Conservation (phyloP, 176 grass and related monocot genomes). For the Zea mays region Zm-B73-REFERENCE-NAM-5.0 NC_050099.1:190245501-190246000, state of each 20-base stretch:
- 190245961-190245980: conserved; percentile 45
- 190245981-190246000: conserved; percentile 39
- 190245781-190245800: not conserved
- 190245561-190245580: no score
- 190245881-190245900: no score
- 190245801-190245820: conserved; percentile 14
- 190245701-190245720: conserved; percentile 20
- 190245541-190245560: no score
- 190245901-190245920: no score
- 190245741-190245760: conserved; percentile 50
- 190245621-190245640: not conserved
- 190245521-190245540: no score
- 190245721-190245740: conserved; percentile 46
- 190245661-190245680: conserved; percentile 52
- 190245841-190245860: not conserved
- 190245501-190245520: no score
- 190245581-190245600: not conserved
- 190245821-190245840: not conserved
- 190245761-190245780: conserved; percentile 40
- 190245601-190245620: not conserved
- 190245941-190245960: conserved; percentile 50
- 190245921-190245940: conserved; percentile 35
- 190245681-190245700: conserved; percentile 67
- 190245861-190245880: no score
- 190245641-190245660: conserved; percentile 56